phyloP scores from a whole-genome alignment of 225 moss, liverwort and hornwort genomes.

The Pleurozium schreberi region DNA sequence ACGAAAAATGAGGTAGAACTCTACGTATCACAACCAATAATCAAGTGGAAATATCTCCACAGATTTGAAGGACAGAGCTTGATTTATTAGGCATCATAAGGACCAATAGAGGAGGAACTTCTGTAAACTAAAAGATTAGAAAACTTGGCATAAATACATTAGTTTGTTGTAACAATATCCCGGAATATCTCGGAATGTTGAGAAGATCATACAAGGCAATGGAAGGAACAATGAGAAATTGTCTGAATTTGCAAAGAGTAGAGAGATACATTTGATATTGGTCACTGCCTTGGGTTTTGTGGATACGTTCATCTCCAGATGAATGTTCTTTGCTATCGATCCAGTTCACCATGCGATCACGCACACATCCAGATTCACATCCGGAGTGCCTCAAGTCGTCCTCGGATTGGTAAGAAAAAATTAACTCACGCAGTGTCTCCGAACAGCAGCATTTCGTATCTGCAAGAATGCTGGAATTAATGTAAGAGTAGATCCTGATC shows the following conservation, averaged over 20 bases:
- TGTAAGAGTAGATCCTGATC: neutral
- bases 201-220: neutral
- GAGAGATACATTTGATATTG: slow-evolving; percentile 20
- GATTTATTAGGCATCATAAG: neutral
- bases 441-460: slow-evolving; percentile 31
- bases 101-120: neutral
- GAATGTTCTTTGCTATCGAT: slow-evolving; percentile 44
- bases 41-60: neutral
- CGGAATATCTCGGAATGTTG: neutral
- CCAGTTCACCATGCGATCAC: slow-evolving; percentile 41
- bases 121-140: neutral
- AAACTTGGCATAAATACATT: neutral
- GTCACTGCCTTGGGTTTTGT: slow-evolving; percentile 30
- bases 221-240: neutral
- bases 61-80: neutral
- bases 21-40: neutral
- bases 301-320: slow-evolving; percentile 40
- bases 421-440: slow-evolving; percentile 13
- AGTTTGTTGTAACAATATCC: neutral
- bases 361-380: slow-evolving; percentile 31
- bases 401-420: slow-evolving; percentile 28
- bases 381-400: slow-evolving; percentile 31
- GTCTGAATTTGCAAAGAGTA: neutral
- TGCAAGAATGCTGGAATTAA: neutral
- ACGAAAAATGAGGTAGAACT: neutral